phyloP scores from a whole-genome alignment of 2,329 filamentous ascomycete species.

The Ambrosiella cleistominuta region DNA sequence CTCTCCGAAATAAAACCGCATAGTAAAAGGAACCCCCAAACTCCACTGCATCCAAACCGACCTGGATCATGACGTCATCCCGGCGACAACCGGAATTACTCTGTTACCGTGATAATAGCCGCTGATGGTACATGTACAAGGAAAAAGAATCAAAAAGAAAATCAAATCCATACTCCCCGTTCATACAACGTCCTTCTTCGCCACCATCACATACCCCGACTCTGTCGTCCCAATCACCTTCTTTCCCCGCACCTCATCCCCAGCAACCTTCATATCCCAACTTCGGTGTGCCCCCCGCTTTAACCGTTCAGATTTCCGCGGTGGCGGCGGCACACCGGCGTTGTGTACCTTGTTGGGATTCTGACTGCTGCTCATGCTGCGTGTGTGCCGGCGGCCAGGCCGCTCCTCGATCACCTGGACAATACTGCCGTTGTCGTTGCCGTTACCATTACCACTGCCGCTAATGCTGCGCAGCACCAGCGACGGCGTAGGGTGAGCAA shows the following conservation, averaged over 20 bases:
- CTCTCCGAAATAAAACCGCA: too few species aligned
- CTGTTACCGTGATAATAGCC: too few species aligned
- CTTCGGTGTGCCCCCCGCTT: background rate
- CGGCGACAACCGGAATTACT: too few species aligned
- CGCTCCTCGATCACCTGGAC: background rate
- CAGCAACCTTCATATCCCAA: background rate
- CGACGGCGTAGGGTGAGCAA: too few species aligned
- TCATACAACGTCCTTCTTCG: conserved; percentile 33
- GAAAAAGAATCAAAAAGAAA: background rate
- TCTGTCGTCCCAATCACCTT: background rate
- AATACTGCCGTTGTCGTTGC: background rate
- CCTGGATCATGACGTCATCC: too few species aligned
- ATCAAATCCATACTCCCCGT: background rate
- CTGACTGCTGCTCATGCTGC: background rate
- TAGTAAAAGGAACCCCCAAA: too few species aligned
- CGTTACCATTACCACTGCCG: too few species aligned
- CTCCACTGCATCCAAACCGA: too few species aligned
- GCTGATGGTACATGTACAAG: background rate
- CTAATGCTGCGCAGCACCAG: too few species aligned
- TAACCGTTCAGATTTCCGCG: background rate
- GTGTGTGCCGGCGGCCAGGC: background rate
- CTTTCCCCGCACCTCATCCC: background rate
- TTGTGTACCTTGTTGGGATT: background rate
- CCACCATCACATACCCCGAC: conserved; percentile 34
- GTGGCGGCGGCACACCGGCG: background rate